phyloP scores from a whole-genome alignment of 2,329 filamentous ascomycete species.

The Periconia digitata region DNA sequence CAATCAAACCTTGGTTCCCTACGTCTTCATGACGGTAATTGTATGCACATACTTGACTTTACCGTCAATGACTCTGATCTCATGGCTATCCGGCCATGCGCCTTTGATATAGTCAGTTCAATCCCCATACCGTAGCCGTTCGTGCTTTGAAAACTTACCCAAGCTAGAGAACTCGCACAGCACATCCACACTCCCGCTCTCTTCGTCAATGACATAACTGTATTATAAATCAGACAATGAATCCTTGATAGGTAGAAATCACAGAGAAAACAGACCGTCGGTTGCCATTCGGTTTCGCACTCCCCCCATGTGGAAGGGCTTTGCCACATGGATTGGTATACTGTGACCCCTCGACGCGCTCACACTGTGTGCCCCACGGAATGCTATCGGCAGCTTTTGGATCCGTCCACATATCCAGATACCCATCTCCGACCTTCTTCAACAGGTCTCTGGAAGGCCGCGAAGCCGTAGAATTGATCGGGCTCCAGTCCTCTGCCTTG shows the following conservation, averaged over 20 bases:
- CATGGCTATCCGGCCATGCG: constrained; percentile 24
- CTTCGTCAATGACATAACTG: constrained; percentile 34
- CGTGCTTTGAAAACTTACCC: no score
- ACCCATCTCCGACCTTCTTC: constrained; percentile 29
- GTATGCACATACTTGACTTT: constrained; percentile 38
- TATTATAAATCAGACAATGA: no score
- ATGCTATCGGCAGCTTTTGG: constrained; percentile 29
- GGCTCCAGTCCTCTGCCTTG: constrained; percentile 26
- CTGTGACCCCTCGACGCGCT: constrained; percentile 28
- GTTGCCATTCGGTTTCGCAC: constrained; percentile 28
- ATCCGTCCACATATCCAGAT: constrained; percentile 38
- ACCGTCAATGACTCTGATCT: constrained; percentile 28
- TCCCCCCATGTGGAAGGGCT: constrained; percentile 25
- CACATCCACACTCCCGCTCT: constrained; percentile 29
- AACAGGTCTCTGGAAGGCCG: constrained; percentile 28
- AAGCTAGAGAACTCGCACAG: constrained; percentile 34
- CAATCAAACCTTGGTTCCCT: background rate
- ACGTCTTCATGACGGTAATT: constrained; percentile 24
- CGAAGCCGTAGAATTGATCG: constrained; percentile 15
- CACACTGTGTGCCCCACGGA: constrained; percentile 31
- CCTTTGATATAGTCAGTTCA: no score
- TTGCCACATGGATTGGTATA: constrained; percentile 30
- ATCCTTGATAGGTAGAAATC: background rate
- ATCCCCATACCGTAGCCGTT: no score
- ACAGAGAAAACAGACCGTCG: constrained; percentile 12